A percentile compares a stretch with the other conserved stretches of the same genome.
Evolutionary conservation across 2,329 filamentous ascomycete species (phyloP).

Genomic region (Curvularia sp.): DNA sequence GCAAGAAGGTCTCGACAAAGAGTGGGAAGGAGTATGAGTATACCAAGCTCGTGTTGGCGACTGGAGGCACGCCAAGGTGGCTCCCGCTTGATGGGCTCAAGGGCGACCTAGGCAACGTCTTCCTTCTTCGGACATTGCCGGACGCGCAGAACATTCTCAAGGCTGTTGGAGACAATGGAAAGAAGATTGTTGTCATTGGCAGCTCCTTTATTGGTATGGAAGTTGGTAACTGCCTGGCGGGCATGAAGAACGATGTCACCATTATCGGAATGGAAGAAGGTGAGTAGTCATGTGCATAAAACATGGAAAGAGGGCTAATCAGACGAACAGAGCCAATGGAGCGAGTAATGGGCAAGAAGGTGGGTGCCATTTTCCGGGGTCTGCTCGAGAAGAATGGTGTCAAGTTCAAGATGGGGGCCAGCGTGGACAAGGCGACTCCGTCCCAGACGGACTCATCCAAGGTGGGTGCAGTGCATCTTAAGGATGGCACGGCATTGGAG

Average conservation of each 20-base stretch:
- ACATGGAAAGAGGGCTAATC: slow-evolving; percentile 15
- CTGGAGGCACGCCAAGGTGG: slow-evolving; percentile 77
- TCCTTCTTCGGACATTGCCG: slow-evolving; percentile 78
- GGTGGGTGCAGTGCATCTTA: slow-evolving; percentile 81
- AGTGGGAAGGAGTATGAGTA: slow-evolving; percentile 76
- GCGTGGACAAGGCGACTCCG: slow-evolving; percentile 82
- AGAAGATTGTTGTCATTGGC: slow-evolving; percentile 91
- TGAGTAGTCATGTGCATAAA: slow-evolving; percentile 17
- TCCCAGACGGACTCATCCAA: slow-evolving; percentile 70
- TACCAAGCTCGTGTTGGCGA: slow-evolving; percentile 87
- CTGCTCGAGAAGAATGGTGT: slow-evolving; percentile 84
- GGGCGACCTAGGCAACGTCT: slow-evolving; percentile 80
- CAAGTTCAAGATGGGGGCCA: slow-evolving; percentile 82
- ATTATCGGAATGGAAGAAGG: slow-evolving; percentile 84
- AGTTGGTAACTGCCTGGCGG: slow-evolving; percentile 78
- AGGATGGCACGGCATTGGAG: slow-evolving; percentile 82
- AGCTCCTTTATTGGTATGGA: slow-evolving; percentile 99
- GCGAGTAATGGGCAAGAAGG: slow-evolving; percentile 79
- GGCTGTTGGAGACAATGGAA: slow-evolving; percentile 79
- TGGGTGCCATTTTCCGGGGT: slow-evolving; percentile 81
- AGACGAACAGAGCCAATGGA: slow-evolving; percentile 70
- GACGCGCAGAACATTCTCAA: slow-evolving; percentile 79
- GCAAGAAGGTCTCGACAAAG: slow-evolving; percentile 76
- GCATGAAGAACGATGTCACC: slow-evolving; percentile 81
- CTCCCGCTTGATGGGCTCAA: slow-evolving; percentile 87